phyloP scores from a whole-genome alignment of 2,329 filamentous ascomycete species.

The Penicillium sp. region DNA sequence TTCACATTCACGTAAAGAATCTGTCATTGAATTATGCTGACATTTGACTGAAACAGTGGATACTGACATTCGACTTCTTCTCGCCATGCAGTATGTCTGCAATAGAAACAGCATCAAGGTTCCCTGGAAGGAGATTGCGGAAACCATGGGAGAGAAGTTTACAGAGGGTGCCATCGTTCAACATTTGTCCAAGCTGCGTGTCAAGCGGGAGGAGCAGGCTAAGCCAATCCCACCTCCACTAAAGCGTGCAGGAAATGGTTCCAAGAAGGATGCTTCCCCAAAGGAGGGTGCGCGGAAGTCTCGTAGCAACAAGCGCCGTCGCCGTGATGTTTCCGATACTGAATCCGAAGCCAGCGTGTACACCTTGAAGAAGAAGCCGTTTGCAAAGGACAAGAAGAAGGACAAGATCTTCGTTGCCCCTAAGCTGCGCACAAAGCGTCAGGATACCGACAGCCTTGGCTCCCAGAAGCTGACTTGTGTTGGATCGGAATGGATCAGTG shows the following conservation, averaged over 20 bases:
- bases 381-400: background rate
- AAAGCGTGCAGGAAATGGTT: slow-evolving; percentile 26
- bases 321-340: background rate
- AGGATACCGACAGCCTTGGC: background rate
- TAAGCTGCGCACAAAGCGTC: background rate
- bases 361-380: background rate
- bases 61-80: slow-evolving; percentile 43
- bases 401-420: background rate
- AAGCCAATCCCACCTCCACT: slow-evolving; percentile 42
- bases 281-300: background rate
- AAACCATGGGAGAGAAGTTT: slow-evolving; percentile 40
- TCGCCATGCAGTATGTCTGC: slow-evolving; percentile 44
- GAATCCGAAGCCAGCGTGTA: background rate
- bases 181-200: slow-evolving; percentile 47
- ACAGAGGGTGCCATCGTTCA: slow-evolving; percentile 47
- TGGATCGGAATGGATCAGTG: background rate
- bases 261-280: background rate
- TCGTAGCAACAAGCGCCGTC: background rate
- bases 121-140: slow-evolving; percentile 44
- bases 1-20: background rate
- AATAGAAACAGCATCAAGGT: slow-evolving; percentile 38
- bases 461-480: slow-evolving; percentile 15
- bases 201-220: slow-evolving; percentile 31
- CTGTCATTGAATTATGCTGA: slow-evolving; percentile 10
- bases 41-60: slow-evolving; percentile 32